Conservation (phyloP, 2,329 filamentous ascomycete genomes). For the Bertia moriformis region DNA sequence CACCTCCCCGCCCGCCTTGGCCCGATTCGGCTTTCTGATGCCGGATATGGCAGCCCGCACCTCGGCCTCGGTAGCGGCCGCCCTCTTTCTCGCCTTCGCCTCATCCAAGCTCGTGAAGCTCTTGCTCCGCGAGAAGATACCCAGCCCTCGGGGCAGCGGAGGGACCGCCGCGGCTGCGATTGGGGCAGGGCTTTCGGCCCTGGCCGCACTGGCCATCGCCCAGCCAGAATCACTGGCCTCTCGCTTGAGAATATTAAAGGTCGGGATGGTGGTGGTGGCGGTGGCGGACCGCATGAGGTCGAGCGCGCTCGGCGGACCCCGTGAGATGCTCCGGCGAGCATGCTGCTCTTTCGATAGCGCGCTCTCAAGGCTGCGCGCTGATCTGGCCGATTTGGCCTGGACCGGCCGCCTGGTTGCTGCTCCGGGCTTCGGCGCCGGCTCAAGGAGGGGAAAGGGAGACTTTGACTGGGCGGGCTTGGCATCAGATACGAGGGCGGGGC, state of each 20-base stretch:
- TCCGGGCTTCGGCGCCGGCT: conserved; percentile 34
- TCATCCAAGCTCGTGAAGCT: conserved; percentile 36
- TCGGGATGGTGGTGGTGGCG: conserved; percentile 37
- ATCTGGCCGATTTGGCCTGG: conserved; percentile 17
- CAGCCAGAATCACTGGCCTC: conserved; percentile 60
- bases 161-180: conserved; percentile 23
- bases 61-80: conserved; percentile 54
- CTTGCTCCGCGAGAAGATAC: conserved; percentile 20
- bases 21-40: conserved; percentile 62
- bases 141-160: background rate
- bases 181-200: conserved; percentile 19
- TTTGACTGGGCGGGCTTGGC: conserved; percentile 31
- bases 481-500: conserved; percentile 47
- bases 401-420: conserved; percentile 31
- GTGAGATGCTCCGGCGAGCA: conserved; percentile 34
- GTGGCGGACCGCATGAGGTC: conserved; percentile 57
- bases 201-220: conserved; percentile 32
- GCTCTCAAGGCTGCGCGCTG: conserved; percentile 39
- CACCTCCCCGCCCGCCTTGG: conserved; percentile 50
- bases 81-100: conserved; percentile 45
- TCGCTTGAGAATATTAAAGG: conserved; percentile 37
- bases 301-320: conserved; percentile 39
- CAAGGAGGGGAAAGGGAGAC: conserved; percentile 19
- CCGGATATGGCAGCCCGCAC: conserved; percentile 60
- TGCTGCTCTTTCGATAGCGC: conserved; percentile 45